Evolutionary conservation across 768 basidiomycete species (phyloP), one percentile per base, ranked within the genome.

Genomic region (Boletus reticulatus): DNA sequence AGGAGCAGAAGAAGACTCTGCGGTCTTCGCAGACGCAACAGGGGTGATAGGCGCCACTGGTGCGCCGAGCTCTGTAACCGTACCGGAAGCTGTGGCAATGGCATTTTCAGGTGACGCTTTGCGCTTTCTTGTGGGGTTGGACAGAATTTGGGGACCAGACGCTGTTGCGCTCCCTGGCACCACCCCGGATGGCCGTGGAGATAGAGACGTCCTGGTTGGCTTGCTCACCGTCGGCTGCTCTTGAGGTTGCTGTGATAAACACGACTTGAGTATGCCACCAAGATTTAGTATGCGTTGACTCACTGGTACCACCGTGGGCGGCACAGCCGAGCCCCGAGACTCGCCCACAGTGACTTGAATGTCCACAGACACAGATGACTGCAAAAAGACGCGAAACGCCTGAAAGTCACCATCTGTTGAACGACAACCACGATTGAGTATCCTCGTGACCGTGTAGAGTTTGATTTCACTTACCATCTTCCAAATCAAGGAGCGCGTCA

Each of bases 361-460:
- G 52, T 76, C 67, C 27, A 80, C 74, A 48, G 75, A 65, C 1
- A 45, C 32, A 4, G 73, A 68, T 20, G 69, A 66, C 4, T 70
- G 72, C 20, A 83, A 75, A 37, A 80, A 69, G 14, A 78, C 72
- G 53, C 73, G 70, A 68, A 92, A 89, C 2, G 88, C 89, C 51
- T 86, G 84, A 58, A 90, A 92, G 68, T 92, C 90, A 38, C 87
- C 89, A 43, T 89, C 90, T 92, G 51, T 59, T 9, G 10, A 20
- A 53, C 1, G 10, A 39, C 52, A 31, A 1, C 31, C 12, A 36
- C 13, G n/a, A 24, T 22, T 63, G 24, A 57, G 56, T 6, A 17
- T n/a, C 46, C 31, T 16, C 32, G 37, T 24, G 6, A 22, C 44
- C 38, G 52, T 19, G 34, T 1, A 37, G 13, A 41, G 13, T 34